Conservation (phyloP, 768 basidiomycete species). For the Hypholoma fasciculare region DNA sequence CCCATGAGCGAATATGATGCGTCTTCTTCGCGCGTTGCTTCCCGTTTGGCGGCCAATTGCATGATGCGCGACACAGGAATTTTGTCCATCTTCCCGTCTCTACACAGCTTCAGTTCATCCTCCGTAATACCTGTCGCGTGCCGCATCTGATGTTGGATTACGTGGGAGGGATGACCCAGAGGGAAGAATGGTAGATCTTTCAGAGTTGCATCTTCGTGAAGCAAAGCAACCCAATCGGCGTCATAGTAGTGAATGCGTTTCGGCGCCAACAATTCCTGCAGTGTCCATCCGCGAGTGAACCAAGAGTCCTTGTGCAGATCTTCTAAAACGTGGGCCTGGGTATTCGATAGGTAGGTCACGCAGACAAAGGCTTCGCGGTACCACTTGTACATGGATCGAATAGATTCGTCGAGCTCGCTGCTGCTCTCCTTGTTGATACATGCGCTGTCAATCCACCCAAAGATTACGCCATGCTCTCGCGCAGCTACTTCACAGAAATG, state of each 20-base stretch:
- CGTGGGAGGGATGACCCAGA: neutral
- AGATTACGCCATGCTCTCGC: neutral
- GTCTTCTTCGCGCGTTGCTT: neutral
- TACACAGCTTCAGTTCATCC: neutral
- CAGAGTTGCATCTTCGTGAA: neutral
- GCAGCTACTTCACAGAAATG: neutral
- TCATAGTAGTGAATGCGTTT: neutral
- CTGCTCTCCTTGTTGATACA: slow-evolving; percentile 1
- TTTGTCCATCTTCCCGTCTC: neutral
- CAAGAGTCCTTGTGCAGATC: neutral
- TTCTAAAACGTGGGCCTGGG: neutral
- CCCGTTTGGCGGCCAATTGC: neutral
- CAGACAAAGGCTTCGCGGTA: neutral
- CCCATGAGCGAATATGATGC: neutral
- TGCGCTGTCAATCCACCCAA: neutral
- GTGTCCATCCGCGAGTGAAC: neutral
- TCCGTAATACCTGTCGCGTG: neutral
- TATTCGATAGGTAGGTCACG: neutral
- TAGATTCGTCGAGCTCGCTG: neutral
- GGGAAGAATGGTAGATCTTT: neutral
- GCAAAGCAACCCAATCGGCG: neutral
- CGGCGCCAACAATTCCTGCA: neutral
- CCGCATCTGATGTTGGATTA: neutral
- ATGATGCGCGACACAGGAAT: neutral
- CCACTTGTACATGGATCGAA: neutral